phyloP scores from a whole-genome alignment of 139 green algal genomes.

The Dunaliella primolecta region DNA sequence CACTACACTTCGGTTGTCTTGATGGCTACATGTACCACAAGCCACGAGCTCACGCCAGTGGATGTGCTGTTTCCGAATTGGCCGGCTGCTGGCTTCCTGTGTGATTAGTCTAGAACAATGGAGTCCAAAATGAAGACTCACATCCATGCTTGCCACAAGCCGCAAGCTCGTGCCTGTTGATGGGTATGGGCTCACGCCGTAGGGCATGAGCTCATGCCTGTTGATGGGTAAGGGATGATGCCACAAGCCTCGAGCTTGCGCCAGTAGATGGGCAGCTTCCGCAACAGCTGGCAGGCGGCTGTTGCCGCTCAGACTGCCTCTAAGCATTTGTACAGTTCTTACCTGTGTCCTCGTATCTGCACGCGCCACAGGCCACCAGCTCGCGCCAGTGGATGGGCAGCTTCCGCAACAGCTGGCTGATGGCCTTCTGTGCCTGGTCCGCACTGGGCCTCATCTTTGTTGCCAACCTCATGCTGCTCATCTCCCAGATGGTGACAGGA shows the following conservation, averaged over 20 bases:
- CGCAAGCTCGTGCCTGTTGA: too few relatives aligned
- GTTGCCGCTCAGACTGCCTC: too few relatives aligned
- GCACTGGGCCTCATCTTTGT: slow-evolving; percentile 45
- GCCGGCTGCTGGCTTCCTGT: slow-evolving; percentile 17
- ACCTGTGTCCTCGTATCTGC: too few relatives aligned
- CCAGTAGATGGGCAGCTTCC: too few relatives aligned
- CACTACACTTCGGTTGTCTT: too few relatives aligned
- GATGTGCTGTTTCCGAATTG: slow-evolving; percentile 49
- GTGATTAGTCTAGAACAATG: too few relatives aligned
- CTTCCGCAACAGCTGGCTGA: slow-evolving; percentile 33
- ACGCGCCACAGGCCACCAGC: slow-evolving; percentile 43
- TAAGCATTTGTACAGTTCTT: too few relatives aligned
- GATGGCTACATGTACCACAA: too few relatives aligned
- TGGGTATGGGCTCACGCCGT: slow-evolving; percentile 34
- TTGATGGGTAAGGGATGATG: slow-evolving; percentile 35
- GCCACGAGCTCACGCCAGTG: slow-evolving; percentile 38
- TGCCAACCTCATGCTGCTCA: slow-evolving; percentile 52
- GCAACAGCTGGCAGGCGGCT: slow-evolving; percentile 21
- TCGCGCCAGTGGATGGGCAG: slow-evolving; percentile 41
- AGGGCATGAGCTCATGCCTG: too few relatives aligned
- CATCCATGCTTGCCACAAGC: too few relatives aligned
- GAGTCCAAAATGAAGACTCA: too few relatives aligned
- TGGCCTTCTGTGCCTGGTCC: slow-evolving; percentile 37
- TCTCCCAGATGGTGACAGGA: slow-evolving; percentile 32
- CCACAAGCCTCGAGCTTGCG: too few relatives aligned